Evolutionary conservation across 495 filamentous ascomycete genomes (phyloP).

Genomic region (Penicillium arizonense): DNA sequence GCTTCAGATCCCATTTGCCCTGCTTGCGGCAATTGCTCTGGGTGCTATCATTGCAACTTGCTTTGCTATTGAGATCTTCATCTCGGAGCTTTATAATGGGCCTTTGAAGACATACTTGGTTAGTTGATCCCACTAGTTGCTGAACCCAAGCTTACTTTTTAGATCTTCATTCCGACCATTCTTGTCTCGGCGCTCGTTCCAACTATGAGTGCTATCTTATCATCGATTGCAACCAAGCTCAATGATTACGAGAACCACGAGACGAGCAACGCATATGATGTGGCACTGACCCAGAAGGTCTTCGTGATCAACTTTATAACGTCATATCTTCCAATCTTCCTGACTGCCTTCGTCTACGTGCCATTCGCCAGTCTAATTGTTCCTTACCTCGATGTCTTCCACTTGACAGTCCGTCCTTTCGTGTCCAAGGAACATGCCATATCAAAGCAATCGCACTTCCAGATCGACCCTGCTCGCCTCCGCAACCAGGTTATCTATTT

Average conservation of each 20-base stretch:
- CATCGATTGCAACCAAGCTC: conserved; percentile 71
- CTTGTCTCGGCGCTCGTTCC: conserved; percentile 81
- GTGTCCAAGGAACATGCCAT: conserved; percentile 65
- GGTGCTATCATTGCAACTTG: conserved; percentile 82
- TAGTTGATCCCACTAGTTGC: conserved; percentile 20
- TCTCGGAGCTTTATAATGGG: conserved; percentile 89
- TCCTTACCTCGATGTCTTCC: conserved; percentile 87
- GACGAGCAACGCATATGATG: conserved; percentile 74
- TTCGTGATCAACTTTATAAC: conserved; percentile 98
- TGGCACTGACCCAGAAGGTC: conserved; percentile 81
- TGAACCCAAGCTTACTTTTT: neutral
- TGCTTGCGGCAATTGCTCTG: conserved; percentile 65
- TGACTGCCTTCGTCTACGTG: conserved; percentile 96
- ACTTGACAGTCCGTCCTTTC: conserved; percentile 70
- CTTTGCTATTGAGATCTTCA: conserved; percentile 94
- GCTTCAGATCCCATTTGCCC: conserved; percentile 85
- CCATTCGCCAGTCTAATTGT: conserved; percentile 87
- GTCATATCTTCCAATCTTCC: conserved; percentile 86
- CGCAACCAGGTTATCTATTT: conserved; percentile 96
- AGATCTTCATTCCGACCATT: conserved; percentile 87
- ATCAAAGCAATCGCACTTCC: conserved; percentile 61
- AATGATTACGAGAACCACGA: conserved; percentile 93
- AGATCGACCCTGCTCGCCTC: conserved; percentile 80
- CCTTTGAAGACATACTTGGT: conserved; percentile 85
- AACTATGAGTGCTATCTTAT: conserved; percentile 72